Evolutionary conservation across 2,329 filamentous ascomycete species (phyloP), one percentile per base, ranked within the genome.

Genomic region (Aureobasidium sp.): DNA sequence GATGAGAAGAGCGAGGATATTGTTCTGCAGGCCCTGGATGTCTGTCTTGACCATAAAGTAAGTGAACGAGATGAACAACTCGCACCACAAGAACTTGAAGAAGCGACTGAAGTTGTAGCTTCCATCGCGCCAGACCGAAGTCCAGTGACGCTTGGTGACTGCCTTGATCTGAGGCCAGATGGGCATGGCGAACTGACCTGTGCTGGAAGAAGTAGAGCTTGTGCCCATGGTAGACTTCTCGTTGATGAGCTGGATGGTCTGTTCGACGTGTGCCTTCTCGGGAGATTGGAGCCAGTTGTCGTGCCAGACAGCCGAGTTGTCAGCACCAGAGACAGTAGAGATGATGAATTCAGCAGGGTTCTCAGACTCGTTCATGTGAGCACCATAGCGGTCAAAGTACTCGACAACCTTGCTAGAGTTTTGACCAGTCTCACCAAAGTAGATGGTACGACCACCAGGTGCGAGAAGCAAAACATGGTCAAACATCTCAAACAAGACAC

Each of bases 281-380:
- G 73, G 75, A 16, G 65, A 59, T 42, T 72, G 62, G 35, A 64
- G 64, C 73, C 73, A 76, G 59, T 76, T 71, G 24, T 69, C 67
- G 7, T 72, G 68, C 16, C 68, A 71, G 53, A 68, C 63, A 1
- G 70, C 68, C 14, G 48, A 42, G 17, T 69, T 68, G 17, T 69
- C 73, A 19, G 71, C 72, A 21, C 73, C 73, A 57, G 74, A 73
- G 45, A 75, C 71, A 3, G 60, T 67, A 50, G 74, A 71, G 39
- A 76, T 64, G 84, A 89, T 88, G 79, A 81, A 87, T 66, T 90
- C 86, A 37, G 86, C 86, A 8, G 86, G 87, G 68, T 91, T 91
- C 6, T 79, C 79, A 1, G 71, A 61, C 1, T 82, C 82, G 65
- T 84, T 86, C 42, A 70, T 68, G 2, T 79, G 72, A 1, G 79